These are phyloP conservation scores for Salix udensis DNA, from an alignment of 345 rosid genomes.

Conservation along the genomic window DNA sequence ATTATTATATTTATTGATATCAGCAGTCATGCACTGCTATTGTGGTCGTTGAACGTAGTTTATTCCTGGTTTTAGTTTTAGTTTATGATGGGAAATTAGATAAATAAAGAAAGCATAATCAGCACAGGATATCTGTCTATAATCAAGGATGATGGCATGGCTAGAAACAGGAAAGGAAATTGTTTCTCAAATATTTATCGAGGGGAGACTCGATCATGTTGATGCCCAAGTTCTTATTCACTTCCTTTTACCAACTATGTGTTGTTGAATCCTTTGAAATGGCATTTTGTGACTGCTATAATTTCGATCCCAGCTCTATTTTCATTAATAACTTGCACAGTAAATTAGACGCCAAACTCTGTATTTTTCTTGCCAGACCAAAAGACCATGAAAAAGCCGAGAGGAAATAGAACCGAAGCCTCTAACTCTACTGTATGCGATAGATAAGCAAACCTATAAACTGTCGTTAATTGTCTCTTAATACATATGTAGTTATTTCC, in stretches of 20 bases:
- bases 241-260: too few species aligned
- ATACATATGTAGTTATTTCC: conserved; percentile 12
- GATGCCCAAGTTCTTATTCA: too few species aligned
- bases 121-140: not conserved
- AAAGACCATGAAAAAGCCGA: not conserved
- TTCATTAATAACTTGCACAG: not conserved
- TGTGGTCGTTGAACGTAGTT: not conserved
- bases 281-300: not conserved
- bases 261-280: not conserved
- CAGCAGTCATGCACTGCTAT: not conserved
- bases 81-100: too few species aligned
- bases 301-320: not conserved
- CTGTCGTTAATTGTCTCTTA: not conserved
- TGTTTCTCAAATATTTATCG: too few species aligned
- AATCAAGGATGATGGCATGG: too few species aligned
- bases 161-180: too few species aligned
- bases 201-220: too few species aligned
- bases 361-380: too few species aligned
- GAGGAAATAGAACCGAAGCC: not conserved
- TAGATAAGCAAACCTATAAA: not conserved
- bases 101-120: too few species aligned
- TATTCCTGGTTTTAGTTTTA: not conserved
- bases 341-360: too few species aligned
- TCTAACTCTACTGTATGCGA: not conserved
- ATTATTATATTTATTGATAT: not conserved